Base-by-base conservation (phyloP, 768 basidiomycete genomes). In the Postia placenta region DNA sequence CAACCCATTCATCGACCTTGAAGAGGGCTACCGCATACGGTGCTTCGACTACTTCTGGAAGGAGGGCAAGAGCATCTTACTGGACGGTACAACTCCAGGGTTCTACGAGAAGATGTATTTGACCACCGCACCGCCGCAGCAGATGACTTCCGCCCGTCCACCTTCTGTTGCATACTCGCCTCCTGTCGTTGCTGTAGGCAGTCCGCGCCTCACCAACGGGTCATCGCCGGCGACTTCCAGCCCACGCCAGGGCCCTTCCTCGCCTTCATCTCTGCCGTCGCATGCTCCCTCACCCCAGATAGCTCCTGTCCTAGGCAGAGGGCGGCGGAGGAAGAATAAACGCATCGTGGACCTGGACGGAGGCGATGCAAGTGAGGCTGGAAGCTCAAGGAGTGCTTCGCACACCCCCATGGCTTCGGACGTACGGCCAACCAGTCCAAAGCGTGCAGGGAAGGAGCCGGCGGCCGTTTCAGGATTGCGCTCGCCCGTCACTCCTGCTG, bases 21-120 rank as follows among this genome's bases (percentile, higher is more conserved):
- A 78, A 53, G 75, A 87, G 47, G 76, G 76, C 35, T 91, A 88
- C 64, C 76, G 93, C 15, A 64, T 87, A 27, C 72, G 79, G 20
- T 88, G 92, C 64, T 94, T 94, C 60, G 80, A 85, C 50, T 78
- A 79, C 60, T 97, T 97, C 63, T 81, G 75, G 67, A 81, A 81
- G 58, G 94, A 96, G 68, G 83, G 83, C n/a, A 89, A 83, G 67
- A 69, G 68, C 7, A 75, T 95, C 20, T 66, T 70, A n/a, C 65
- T 97, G 28, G 93, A 97, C 60, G 91, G 90, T 3, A 69, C 75
- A 5, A 64, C 64, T 9, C 85, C 90, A 4, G 77, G 80, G 37
- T 81, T 83, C 61, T 81, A 84, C 62, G 90, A 92, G 70, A 79
- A 75, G 61, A 73, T 78, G 45, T 77, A 72, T 56, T 69, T 88